Conservation (phyloP, 345 rosid genomes). For the Rhizophora apiculata region DNA sequence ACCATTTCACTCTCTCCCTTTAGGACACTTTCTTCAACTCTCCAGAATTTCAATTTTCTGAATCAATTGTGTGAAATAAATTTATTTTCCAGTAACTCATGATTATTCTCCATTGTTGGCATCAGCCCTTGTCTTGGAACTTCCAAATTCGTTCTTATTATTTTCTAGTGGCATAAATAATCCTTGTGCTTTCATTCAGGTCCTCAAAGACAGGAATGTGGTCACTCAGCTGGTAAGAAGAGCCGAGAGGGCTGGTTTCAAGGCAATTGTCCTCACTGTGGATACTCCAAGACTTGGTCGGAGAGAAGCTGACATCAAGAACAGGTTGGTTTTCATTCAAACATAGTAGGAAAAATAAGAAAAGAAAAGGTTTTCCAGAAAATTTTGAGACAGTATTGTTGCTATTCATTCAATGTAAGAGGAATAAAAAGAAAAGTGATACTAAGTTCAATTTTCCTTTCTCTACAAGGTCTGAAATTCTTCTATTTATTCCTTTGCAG, state of each 20-base stretch:
- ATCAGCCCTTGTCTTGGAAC: too few species aligned
- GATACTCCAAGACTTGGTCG: conserved; percentile 96
- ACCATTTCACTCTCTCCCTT: conserved; percentile 6
- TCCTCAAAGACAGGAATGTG: conserved; percentile 71
- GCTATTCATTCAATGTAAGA: too few species aligned
- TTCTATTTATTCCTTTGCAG: conserved; percentile 30
- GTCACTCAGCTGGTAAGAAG: conserved; percentile 80
- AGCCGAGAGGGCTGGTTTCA: conserved; percentile 93
- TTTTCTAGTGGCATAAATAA: not conserved
- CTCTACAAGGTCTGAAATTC: conserved; percentile 6
- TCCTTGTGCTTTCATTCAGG: conserved; percentile 34
- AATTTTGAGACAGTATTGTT: too few species aligned
- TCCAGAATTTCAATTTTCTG: not conserved
- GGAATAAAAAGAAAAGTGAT: too few species aligned
- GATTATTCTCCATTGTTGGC: not conserved
- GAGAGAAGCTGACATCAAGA: conserved; percentile 93
- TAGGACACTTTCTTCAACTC: not conserved
- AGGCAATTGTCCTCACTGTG: conserved; percentile 91
- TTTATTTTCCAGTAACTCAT: not conserved
- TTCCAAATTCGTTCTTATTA: too few species aligned
- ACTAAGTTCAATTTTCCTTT: not conserved
- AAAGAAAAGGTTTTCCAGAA: not conserved
- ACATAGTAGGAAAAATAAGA: not conserved
- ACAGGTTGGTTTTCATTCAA: conserved; percentile 42
- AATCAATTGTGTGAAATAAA: too few species aligned